These are phyloP conservation scores for Dothistroma septosporum DNA, from an alignment of 2,329 filamentous ascomycete species.

Conservation along the genomic window DNA sequence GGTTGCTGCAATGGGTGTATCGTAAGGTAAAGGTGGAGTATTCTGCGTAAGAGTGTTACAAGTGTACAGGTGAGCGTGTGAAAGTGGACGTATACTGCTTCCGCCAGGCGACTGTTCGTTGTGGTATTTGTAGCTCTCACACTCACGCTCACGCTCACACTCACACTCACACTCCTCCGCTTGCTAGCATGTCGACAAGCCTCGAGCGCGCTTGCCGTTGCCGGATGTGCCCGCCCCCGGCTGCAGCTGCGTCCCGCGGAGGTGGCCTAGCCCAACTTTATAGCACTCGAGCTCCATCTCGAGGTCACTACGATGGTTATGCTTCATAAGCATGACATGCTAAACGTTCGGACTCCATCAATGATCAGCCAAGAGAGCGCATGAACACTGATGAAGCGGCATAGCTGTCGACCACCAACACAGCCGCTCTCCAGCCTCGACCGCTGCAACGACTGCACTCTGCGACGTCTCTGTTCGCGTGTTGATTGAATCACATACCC, in stretches of 20 bases:
- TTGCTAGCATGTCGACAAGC: neutral
- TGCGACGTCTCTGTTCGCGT: no score
- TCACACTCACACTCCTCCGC: neutral
- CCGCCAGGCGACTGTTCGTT: no score
- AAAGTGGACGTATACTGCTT: neutral
- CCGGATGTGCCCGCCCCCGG: neutral
- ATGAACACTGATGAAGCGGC: neutral
- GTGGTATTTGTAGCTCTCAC: neutral
- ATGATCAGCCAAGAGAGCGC: no score
- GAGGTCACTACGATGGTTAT: neutral
- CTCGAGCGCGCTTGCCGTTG: neutral
- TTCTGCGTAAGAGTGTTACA: neutral
- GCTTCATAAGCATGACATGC: slow-evolving; percentile 2
- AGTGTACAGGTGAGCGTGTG: neutral
- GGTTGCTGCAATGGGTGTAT: neutral
- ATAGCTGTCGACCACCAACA: neutral
- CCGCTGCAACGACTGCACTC: no score
- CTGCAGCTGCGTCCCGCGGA: neutral
- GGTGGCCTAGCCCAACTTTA: neutral
- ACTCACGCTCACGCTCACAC: no score
- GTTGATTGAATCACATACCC: neutral
- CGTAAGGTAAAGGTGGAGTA: neutral
- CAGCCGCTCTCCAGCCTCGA: neutral
- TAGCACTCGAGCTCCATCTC: neutral
- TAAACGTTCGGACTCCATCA: neutral